phyloP scores from a whole-genome alignment of 371 early-diverging fungal species.

The Rhizopus microsporus region DNA sequence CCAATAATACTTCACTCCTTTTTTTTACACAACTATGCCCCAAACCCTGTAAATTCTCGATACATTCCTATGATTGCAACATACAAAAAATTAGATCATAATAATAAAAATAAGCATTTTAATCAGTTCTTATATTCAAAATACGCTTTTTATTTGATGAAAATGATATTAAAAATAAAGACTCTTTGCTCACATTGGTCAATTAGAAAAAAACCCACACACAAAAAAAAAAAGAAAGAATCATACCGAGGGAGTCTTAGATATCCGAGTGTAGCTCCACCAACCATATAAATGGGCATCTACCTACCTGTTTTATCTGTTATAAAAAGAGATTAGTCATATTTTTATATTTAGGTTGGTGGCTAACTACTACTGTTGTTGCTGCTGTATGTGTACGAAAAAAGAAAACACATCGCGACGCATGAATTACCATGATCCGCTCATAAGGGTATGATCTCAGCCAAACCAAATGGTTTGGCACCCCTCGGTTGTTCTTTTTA shows the following conservation, averaged over 20 bases:
- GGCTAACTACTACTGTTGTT: not conserved
- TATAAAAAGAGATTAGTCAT: too few relatives aligned
- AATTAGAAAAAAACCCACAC: too few relatives aligned
- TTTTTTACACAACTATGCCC: too few relatives aligned
- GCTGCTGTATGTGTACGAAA: not conserved
- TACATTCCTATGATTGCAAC: not conserved
- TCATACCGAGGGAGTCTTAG: not conserved
- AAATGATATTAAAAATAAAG: too few relatives aligned
- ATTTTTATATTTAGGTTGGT: not conserved
- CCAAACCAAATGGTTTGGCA: conserved; percentile 26
- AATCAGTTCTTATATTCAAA: too few relatives aligned
- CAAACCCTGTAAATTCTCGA: not conserved
- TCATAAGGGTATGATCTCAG: conserved; percentile 50
- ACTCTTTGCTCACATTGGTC: too few relatives aligned
- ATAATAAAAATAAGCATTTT: too few relatives aligned
- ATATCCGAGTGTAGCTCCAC: not conserved
- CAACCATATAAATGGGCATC: not conserved
- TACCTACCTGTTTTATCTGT: not conserved
- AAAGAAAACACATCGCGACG: conserved; percentile 38
- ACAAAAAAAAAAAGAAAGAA: not conserved
- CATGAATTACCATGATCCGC: conserved; percentile 51
- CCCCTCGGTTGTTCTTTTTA: conserved; percentile 31
- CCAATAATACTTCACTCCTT: conserved; percentile 1
- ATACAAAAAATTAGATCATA: not conserved
- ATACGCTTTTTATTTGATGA: too few relatives aligned